Evolutionary conservation across 257 asterid genomes (phyloP).

Genomic region (Solanum corneliomulleri): DNA sequence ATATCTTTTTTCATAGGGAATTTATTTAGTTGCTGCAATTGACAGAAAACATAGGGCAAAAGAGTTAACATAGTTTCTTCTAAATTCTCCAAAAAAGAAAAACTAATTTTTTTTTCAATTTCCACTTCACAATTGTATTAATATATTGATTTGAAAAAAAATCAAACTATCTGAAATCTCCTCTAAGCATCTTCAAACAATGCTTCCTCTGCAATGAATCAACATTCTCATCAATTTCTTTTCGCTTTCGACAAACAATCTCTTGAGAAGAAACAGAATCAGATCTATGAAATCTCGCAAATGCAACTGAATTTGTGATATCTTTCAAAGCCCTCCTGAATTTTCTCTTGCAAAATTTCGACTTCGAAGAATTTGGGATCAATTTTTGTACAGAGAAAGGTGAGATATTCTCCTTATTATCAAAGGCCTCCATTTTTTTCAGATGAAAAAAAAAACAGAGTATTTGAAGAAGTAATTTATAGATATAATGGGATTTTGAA

Average conservation of each 20-base stretch:
- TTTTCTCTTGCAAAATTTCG: background rate
- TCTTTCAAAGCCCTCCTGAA: slow-evolving; percentile 30
- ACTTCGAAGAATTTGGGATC: background rate
- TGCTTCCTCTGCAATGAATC: slow-evolving; percentile 1
- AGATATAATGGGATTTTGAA: background rate
- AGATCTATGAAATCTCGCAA: background rate
- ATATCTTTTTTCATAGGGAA: too few relatives aligned
- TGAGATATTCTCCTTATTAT: slow-evolving; percentile 37
- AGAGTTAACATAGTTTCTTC: too few relatives aligned
- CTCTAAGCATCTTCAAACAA: slow-evolving; percentile 25
- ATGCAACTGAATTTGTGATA: slow-evolving; percentile 16
- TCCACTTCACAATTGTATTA: background rate
- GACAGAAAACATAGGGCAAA: background rate
- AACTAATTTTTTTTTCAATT: background rate
- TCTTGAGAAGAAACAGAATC: background rate
- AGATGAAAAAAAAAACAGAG: background rate
- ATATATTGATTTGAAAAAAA: background rate
- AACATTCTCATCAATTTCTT: background rate
- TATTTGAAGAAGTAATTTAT: background rate
- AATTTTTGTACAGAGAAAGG: background rate
- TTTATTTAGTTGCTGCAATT: background rate
- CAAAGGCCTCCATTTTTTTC: background rate
- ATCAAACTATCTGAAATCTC: slow-evolving; percentile 19
- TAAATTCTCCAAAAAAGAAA: background rate
- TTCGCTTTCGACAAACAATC: slow-evolving; percentile 16